A percentile compares a stretch with the other conserved stretches of the same genome.
Evolutionary conservation across 768 basidiomycete genomes (phyloP).

Genomic region (Lactarius akahatsu): DNA sequence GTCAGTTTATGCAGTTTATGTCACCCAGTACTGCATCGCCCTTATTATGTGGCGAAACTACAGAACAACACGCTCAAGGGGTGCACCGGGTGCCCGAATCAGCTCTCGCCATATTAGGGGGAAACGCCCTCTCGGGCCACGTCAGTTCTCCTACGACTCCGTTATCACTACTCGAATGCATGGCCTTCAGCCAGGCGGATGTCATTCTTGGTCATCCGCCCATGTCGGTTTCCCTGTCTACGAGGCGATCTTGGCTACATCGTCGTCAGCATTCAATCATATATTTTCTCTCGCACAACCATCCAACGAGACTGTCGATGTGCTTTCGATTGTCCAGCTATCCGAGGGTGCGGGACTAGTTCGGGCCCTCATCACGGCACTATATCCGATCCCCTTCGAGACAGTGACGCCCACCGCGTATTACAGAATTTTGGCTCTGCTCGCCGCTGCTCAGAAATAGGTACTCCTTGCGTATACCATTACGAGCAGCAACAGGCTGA

Average conservation of each 20-base stretch:
- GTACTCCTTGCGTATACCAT: neutral
- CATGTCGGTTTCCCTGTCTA: slow-evolving; percentile 46
- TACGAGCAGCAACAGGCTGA: neutral
- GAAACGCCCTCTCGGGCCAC: neutral
- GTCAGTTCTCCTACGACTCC: neutral
- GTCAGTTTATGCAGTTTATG: too few species aligned
- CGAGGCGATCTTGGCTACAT: slow-evolving; percentile 43
- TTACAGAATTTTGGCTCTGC: neutral
- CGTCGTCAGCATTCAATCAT: slow-evolving; percentile 41
- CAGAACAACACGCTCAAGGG: too few species aligned
- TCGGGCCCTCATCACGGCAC: neutral
- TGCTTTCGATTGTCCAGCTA: neutral
- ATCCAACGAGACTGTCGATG: neutral
- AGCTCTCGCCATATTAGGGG: neutral
- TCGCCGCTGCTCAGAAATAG: slow-evolving; percentile 2
- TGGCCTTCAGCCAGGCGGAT: slow-evolving; percentile 35
- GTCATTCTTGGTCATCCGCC: slow-evolving; percentile 44
- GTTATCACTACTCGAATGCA: neutral
- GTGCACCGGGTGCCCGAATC: neutral
- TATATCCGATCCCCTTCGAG: neutral
- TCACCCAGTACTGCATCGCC: too few species aligned
- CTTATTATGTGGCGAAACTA: too few species aligned
- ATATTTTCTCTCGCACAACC: slow-evolving; percentile 13
- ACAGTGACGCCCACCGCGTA: neutral
- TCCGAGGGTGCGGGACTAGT: neutral